A percentile compares a stretch with the other conserved stretches of the same genome.
These are phyloP conservation scores for Phialocephala sp. DNA, from an alignment of 2,329 filamentous ascomycete species.

Conservation along the genomic window DNA sequence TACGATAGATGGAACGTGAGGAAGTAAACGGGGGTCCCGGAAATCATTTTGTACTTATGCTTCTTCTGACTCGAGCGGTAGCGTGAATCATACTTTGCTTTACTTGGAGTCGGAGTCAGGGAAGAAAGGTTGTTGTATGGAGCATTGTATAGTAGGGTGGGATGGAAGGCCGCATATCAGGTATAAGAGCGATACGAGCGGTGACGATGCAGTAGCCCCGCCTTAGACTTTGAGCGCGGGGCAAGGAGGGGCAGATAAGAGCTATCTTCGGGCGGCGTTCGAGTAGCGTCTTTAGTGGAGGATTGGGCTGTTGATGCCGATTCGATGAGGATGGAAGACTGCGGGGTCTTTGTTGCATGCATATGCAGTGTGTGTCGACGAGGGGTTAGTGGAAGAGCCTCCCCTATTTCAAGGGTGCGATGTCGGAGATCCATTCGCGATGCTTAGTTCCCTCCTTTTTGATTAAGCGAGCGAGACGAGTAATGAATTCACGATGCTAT, in stretches of 20 bases:
- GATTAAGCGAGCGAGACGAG: neutral
- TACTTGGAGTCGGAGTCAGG: neutral
- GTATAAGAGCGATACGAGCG: neutral
- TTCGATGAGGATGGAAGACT: no score
- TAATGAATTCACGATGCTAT: neutral
- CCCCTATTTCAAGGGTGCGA: neutral
- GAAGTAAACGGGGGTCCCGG: neutral
- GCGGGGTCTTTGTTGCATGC: neutral
- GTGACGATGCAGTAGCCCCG: neutral
- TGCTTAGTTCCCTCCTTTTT: no score
- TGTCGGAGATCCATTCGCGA: neutral
- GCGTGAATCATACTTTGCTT: neutral
- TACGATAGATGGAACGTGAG: neutral
- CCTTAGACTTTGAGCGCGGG: neutral
- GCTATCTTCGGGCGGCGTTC: neutral
- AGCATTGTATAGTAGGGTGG: neutral
- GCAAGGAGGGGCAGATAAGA: constrained; percentile 1
- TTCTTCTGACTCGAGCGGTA: neutral
- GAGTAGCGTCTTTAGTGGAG: neutral
- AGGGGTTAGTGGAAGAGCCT: constrained; percentile 9
- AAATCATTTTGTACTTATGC: neutral
- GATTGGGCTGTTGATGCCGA: neutral
- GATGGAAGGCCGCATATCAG: neutral
- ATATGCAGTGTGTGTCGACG: constrained; percentile 3
- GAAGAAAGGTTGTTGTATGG: constrained; percentile 8